Evolutionary conservation across 2,329 filamentous ascomycete genomes (phyloP).

Genomic region (Herpotrichia juniperi): DNA sequence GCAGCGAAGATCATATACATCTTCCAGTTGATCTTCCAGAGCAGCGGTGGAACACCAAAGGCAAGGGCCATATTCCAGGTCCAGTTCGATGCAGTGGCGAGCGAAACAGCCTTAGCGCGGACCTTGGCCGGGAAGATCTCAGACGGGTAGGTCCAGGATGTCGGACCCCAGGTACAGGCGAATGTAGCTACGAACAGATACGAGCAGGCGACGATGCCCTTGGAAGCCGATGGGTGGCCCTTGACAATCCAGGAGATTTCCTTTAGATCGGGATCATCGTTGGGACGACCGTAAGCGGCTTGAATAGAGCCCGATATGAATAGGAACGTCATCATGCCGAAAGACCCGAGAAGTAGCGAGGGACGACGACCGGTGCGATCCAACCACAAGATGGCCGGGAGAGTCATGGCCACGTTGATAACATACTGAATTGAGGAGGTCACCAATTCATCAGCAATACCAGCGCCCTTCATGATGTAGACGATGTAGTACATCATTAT

Average conservation of each 20-base stretch:
- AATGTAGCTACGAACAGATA: slow-evolving; percentile 54
- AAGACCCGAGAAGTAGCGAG: slow-evolving; percentile 61
- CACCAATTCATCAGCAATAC: slow-evolving; percentile 63
- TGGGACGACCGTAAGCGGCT: slow-evolving; percentile 60
- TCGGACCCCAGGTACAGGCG: slow-evolving; percentile 49
- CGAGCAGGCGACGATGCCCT: slow-evolving; percentile 57
- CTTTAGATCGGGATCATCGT: slow-evolving; percentile 38
- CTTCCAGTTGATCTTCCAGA: slow-evolving; percentile 50
- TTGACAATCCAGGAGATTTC: slow-evolving; percentile 63
- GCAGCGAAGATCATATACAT: slow-evolving; percentile 51
- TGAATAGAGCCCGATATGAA: slow-evolving; percentile 67
- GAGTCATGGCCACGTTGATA: slow-evolving; percentile 66
- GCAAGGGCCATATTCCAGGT: slow-evolving; percentile 48
- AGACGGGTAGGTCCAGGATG: slow-evolving; percentile 44
- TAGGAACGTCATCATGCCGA: slow-evolving; percentile 65
- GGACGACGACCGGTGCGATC: slow-evolving; percentile 65
- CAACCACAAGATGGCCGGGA: slow-evolving; percentile 66
- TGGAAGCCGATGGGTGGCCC: slow-evolving; percentile 59
- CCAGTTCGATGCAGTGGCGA: slow-evolving; percentile 48
- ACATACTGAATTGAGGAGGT: slow-evolving; percentile 68
- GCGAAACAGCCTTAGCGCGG: slow-evolving; percentile 49
- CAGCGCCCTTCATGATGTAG: slow-evolving; percentile 65
- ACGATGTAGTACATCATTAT: slow-evolving; percentile 62
- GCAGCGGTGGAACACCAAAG: slow-evolving; percentile 49
- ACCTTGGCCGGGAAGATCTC: slow-evolving; percentile 49